phyloP scores from a whole-genome alignment of 2,329 filamentous ascomycete genomes.

The Botrytis galanthina region DNA sequence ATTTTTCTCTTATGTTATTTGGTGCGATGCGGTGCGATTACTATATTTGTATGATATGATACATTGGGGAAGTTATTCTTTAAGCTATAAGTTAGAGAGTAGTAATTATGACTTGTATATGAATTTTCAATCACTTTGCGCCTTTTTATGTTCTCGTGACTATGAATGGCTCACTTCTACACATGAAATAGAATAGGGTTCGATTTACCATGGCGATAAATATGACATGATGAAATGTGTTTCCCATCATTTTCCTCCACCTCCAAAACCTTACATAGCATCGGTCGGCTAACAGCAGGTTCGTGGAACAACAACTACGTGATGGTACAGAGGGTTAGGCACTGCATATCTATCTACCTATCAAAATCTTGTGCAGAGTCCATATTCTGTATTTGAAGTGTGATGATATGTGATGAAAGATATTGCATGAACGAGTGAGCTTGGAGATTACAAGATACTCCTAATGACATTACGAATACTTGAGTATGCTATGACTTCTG shows the following conservation, averaged over 20 bases:
- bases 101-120: background rate
- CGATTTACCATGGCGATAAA: background rate
- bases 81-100: background rate
- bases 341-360: background rate
- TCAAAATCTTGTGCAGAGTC: background rate
- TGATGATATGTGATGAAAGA: background rate
- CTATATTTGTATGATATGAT: conserved; percentile 9
- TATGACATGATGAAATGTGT: background rate
- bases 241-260: background rate
- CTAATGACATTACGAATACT: background rate
- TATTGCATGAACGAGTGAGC: background rate
- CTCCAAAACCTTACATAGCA: background rate
- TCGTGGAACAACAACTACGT: background rate
- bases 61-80: background rate
- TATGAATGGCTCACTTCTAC: background rate
- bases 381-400: background rate
- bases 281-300: background rate
- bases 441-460: background rate
- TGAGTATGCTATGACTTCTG: background rate
- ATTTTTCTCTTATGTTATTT: conserved; percentile 2
- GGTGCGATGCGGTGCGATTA: background rate
- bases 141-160: background rate
- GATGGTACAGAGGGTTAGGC: background rate
- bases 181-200: background rate
- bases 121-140: background rate